Base-by-base conservation (phyloP, 768 basidiomycete species). In the Leccinum disarticulatum region DNA sequence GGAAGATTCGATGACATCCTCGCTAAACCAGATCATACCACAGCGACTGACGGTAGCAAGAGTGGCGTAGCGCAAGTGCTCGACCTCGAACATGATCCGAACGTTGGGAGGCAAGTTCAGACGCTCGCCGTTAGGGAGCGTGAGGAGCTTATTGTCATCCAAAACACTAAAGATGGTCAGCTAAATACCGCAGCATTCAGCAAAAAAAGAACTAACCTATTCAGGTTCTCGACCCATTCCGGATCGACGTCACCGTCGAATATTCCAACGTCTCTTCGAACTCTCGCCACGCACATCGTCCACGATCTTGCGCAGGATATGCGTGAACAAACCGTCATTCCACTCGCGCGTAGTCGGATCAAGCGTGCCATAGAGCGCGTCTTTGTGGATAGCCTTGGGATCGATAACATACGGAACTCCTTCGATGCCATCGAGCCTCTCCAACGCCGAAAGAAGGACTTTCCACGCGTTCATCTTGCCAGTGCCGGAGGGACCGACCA, bases 1-100 rank as follows among this genome's bases (percentile, higher is more conserved):
- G 1, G 81, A 77, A 6, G 95, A 87, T 63, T 93, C 89, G 28
- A 99, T 86, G 52, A 97, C 87, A 64, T 98, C 95, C 59, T 98
- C 95, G 71, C 95, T 98, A 79, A 99, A 99, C 97, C 97, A 99
- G 67, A 99, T 96, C 97, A 99, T 99, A 72, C 97, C 97, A 70
- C 97, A 99, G 57, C 97, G 95, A 85, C 94, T 97, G 80, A 99
- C 97, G 28, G 97, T 99, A 15, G 97, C 97, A 56, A 91, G 86
- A 4, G 97, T 99, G 0, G 97, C 97, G 73, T 96, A 99, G 68
- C 88, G 90, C 65, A 99, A 84, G 73, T 97, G 94, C 72, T 98
- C 97, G 58, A 98, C 97, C 73, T 99, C 97, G 72, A 99, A 98
- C 94, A 99, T 96, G 74, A 99, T 95, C 56, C 97, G 89, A 25